Base-by-base conservation (phyloP, 192 early-diverging fungal species). In the Coemansia sp. region DNA sequence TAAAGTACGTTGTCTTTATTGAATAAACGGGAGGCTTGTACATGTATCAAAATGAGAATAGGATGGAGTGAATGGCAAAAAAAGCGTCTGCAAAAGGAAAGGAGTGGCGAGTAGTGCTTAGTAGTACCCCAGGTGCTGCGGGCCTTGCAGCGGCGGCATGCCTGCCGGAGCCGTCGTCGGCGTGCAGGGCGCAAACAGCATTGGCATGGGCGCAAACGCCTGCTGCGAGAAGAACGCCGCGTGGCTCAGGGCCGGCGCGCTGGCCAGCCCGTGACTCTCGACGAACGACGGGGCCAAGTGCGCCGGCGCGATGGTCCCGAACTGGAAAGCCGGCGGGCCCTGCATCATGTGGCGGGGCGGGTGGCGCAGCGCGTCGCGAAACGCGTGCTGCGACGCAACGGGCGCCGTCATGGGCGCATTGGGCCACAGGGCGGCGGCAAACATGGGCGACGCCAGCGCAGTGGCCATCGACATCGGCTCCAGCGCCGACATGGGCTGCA, bases 151-250 rank as follows among this genome's bases (percentile, higher is more conserved):
- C 10, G 17, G 27, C 13, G 27, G 48, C 31, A 13, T 36, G 18
- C 34, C 2, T 0, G 56, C 47, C 10, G 56, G 22, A 35, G 48
- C 31, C 19, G 45, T 13, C 9, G 40, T 37, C 15, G 70, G 69
- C 15, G 63, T 48, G 63, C 69, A 72, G 21, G 69, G 69, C 17
- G 69, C 69, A 40, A 72, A 45, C 29, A 72, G 51, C 36, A 72
- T 26, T 0, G 69, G 63, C 27, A 72, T 43, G 41, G 53, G 58
- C n/a, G 27, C 22, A 5, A 15, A 40, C 18, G 52, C 26, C 11
- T 14, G 13, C 53, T 7, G 54, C 32, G 31, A 27, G 17, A 42
- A 31, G 42, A 43, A 45, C 3, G 53, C 31, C 32, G 53, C 42
- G 38, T 26, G 13, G 1, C 40, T 39, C 19, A 56, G 19, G 15